Conservation (phyloP, 805 yeast species). For the Komagataella populi region DNA sequence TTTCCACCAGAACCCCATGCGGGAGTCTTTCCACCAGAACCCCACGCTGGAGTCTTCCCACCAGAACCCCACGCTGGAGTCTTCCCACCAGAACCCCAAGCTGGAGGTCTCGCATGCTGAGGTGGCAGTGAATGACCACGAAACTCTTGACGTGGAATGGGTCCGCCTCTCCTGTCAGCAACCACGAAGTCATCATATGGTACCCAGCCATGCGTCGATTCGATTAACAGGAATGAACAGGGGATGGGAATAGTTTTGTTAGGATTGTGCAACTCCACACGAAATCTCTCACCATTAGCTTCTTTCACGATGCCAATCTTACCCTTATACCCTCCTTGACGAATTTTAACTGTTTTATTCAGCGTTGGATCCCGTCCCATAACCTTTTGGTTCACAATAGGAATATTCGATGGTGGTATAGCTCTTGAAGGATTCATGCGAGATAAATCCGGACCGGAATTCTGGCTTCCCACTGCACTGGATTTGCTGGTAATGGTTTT, state of each 20-base stretch:
- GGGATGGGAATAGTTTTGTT: constrained; percentile 77
- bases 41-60: constrained; percentile 42
- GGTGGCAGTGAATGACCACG: constrained; percentile 10
- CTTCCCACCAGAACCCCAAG: constrained; percentile 18
- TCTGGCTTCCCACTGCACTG: constrained; percentile 9
- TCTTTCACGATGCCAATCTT: constrained; percentile 87
- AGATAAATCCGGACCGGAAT: constrained; percentile 49
- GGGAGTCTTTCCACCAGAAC: constrained; percentile 16
- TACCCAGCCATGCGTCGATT: constrained; percentile 50
- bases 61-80: constrained; percentile 19
- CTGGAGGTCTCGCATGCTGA: constrained; percentile 21
- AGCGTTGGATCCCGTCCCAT: constrained; percentile 75
- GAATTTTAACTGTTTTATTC: constrained; percentile 74
- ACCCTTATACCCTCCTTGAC: constrained; percentile 91
- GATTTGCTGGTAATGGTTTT: constrained; percentile 74
- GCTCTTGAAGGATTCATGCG: constrained; percentile 75
- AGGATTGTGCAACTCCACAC: constrained; percentile 89
- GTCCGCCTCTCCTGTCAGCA: constrained; percentile 9
- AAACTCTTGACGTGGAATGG: constrained; percentile 7
- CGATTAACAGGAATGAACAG: constrained; percentile 66
- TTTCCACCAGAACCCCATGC: constrained; percentile 16
- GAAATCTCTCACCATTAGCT: constrained; percentile 81
- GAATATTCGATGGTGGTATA: constrained; percentile 36
- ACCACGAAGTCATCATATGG: constrained; percentile 71
- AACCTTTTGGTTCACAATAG: constrained; percentile 33